Evolutionary conservation across 2,329 filamentous ascomycete species (phyloP).

Genomic region (Calonectria pauciramosa): DNA sequence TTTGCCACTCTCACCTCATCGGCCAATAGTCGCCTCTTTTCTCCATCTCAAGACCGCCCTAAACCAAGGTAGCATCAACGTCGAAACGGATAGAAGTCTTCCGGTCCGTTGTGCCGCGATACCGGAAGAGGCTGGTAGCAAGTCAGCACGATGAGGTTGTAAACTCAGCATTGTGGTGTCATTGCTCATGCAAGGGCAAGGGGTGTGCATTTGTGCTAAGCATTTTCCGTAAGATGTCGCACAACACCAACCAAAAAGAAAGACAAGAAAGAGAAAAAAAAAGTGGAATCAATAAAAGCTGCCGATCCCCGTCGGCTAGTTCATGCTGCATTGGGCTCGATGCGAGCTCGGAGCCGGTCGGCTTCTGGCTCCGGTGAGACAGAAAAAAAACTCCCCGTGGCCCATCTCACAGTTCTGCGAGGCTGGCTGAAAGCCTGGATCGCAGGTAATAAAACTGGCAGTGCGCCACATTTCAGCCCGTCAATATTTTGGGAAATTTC

Average conservation of each 20-base stretch:
- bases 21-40: neutral
- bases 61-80: neutral
- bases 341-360: neutral
- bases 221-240: neutral
- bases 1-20: neutral
- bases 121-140: neutral
- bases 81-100: neutral
- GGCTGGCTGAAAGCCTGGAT: neutral
- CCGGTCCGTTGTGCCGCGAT: neutral
- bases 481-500: neutral
- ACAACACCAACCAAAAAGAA: neutral
- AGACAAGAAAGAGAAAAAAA: neutral
- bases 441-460: neutral
- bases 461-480: neutral
- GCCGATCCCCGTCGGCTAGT: neutral
- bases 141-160: neutral
- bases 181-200: conserved; percentile 7
- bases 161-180: conserved; percentile 2
- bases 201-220: conserved; percentile 8
- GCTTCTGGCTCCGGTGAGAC: neutral
- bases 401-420: neutral
- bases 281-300: conserved; percentile 8
- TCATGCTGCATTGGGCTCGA: neutral
- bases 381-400: neutral
- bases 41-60: neutral